A percentile compares a stretch with the other conserved stretches of the same genome.
Evolutionary conservation across 1,139 yeast genomes (phyloP).

Genomic region (Kodamaea plutei): DNA sequence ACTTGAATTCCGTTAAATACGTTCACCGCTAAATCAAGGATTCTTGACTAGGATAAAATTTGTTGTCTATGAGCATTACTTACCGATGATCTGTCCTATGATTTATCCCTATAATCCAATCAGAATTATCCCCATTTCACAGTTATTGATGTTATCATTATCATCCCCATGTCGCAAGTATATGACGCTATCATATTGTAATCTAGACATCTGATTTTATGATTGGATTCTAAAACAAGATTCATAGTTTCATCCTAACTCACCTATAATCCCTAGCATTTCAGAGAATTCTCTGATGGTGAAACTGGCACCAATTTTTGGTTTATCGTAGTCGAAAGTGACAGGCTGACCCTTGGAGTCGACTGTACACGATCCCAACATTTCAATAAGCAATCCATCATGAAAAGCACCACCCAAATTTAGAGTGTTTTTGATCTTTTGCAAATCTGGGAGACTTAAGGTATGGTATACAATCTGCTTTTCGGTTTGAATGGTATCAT

Average conservation of each 20-base stretch:
- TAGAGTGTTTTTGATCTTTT: slow-evolving; percentile 26
- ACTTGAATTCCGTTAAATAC: too few relatives aligned
- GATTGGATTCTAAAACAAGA: too few relatives aligned
- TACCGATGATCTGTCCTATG: too few relatives aligned
- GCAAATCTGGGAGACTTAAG: slow-evolving; percentile 31
- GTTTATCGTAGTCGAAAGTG: slow-evolving; percentile 28
- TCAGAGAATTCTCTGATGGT: slow-evolving; percentile 42
- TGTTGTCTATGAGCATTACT: too few relatives aligned
- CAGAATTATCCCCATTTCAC: too few relatives aligned
- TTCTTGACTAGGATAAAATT: too few relatives aligned
- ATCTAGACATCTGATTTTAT: too few relatives aligned
- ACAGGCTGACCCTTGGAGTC: slow-evolving; percentile 27
- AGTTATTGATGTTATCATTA: too few relatives aligned
- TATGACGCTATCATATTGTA: too few relatives aligned
- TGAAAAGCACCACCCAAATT: slow-evolving; percentile 24
- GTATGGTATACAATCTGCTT: slow-evolving; percentile 12
- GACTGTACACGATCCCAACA: slow-evolving; percentile 37
- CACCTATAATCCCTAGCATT: slow-evolving; percentile 40
- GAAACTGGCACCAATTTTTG: slow-evolving; percentile 27
- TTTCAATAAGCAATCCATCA: slow-evolving; percentile 40
- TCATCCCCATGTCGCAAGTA: too few relatives aligned
- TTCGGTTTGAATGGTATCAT: slow-evolving; percentile 7
- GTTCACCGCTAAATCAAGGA: too few relatives aligned
- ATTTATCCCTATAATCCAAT: too few relatives aligned
- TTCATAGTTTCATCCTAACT: slow-evolving; percentile 26